Evolutionary conservation across 139 green algal species (phyloP), one percentile per base, ranked within the genome.

Genomic region (Spirogloea muscicola): DNA sequence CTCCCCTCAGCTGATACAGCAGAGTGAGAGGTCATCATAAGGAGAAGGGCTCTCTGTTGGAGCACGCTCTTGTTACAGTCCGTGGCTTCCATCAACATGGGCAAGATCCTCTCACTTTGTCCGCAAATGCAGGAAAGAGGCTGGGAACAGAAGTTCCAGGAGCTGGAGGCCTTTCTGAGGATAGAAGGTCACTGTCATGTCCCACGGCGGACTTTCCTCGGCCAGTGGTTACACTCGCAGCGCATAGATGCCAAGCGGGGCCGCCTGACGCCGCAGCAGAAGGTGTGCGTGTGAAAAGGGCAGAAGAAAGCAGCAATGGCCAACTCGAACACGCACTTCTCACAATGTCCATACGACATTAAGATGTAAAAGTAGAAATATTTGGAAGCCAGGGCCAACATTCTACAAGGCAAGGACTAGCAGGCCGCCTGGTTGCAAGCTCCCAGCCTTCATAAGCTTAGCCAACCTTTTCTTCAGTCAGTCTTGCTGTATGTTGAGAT

Each of bases 181-280:
- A 27, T 38, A 27, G 43, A 74, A n/a, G 65, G 65, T n/a, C 44
- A 64, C 44, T 74, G 65, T 46, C 42, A 68, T 36, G 65, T 74
- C 27, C 9, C 65, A 6, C 18, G 18, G 10, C 36, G 44, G 21
- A 41, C 34, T 4, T 5, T 46, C 18, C 38, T 74, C 25, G 65
- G 65, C 18, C 34, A 37, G 18, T 74, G 65, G 65, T 46, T 74
- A 27, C 65, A 74, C 38, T 29, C 25, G 27, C 62, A 72, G 62
- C 38, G 62, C 6, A 68, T 69, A 39, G 16, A 55, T 18, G 38
- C 27, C 21, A 37, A n/a, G 21, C 46, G 31, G 21, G 31, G 25
- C 49, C 62, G 62, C 31, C 49, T 72, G 6, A 29, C 62, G 13
- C 2, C 62, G 21, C 6, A 34, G 27, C 62, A 58, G 7, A 40